These are phyloP conservation scores for Pythium rishiriense DNA, from an alignment of 352 stramenopile species.

Conservation along the genomic window DNA sequence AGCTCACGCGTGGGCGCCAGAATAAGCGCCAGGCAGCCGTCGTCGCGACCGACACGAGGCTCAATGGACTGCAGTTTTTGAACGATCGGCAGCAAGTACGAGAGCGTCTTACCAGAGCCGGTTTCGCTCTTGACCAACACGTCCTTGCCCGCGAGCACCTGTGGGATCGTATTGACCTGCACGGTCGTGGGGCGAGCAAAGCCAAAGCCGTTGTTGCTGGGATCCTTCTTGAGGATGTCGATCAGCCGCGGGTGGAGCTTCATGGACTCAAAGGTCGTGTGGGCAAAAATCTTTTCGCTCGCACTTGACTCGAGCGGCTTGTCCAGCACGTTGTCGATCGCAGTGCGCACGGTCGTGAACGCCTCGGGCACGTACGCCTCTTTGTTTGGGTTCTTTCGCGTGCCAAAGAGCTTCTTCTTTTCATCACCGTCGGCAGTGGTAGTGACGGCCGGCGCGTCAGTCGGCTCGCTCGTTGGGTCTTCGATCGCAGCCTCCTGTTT, in stretches of 20 bases:
- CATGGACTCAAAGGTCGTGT: slow-evolving; percentile 76
- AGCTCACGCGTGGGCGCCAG: slow-evolving; percentile 95
- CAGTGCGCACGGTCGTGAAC: slow-evolving; percentile 51
- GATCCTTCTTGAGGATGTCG: slow-evolving; percentile 62
- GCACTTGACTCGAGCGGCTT: slow-evolving; percentile 69
- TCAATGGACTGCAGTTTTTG: slow-evolving; percentile 80
- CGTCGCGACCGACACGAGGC: slow-evolving; percentile 71
- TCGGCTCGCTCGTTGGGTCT: neutral
- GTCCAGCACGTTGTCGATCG: slow-evolving; percentile 68
- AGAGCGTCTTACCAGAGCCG: slow-evolving; percentile 95
- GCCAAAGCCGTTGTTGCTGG: slow-evolving; percentile 59
- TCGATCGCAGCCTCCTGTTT: slow-evolving; percentile 13
- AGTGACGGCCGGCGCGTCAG: neutral
- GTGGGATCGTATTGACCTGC: slow-evolving; percentile 81
- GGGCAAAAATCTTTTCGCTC: slow-evolving; percentile 82
- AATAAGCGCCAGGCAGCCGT: slow-evolving; percentile 91
- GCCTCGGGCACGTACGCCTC: slow-evolving; percentile 61
- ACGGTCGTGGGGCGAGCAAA: slow-evolving; percentile 78
- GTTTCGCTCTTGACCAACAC: slow-evolving; percentile 96
- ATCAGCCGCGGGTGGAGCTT: slow-evolving; percentile 66
- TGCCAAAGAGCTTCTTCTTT: slow-evolving; percentile 54
- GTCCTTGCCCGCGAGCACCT: slow-evolving; percentile 72
- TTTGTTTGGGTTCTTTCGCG: slow-evolving; percentile 85
- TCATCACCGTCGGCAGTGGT: slow-evolving; percentile 1
- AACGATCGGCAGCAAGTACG: slow-evolving; percentile 95